Base-by-base conservation (phyloP, 768 basidiomycete species). In the Clitopilus hobsonii region DNA sequence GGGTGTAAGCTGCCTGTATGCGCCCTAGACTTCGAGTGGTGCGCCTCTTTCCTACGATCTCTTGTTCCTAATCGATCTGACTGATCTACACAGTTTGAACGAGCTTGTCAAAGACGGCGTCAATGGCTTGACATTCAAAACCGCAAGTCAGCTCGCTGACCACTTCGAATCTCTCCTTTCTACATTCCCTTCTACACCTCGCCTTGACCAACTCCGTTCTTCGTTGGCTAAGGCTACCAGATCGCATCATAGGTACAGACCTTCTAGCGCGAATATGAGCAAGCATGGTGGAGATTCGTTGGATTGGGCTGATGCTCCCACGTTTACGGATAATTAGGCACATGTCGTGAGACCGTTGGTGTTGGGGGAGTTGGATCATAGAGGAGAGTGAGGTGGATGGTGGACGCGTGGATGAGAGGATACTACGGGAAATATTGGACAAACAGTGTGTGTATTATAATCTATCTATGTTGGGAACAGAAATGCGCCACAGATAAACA, bases 1-100 rank as follows among this genome's bases (percentile, higher is more conserved):
- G 97, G 97, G 3, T 98, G 95, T 61, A 88, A 88, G 4, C 75
- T 98, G 54, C 96, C 96, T 0, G 97, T 98, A 6, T 89, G 95
- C 58, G 95, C 97, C 0, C 77, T 94, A 2, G 78, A 86, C 49
- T 99, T 96, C 65, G 72, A 77, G 38, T 96, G 92, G 94, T 95
- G 58, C n/a, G 82, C 36, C 52, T 38, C 53, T 47, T 27, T n/a
- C n/a, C 29, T n/a, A 16, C n/a, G 16, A n/a, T 24, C 23, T 13
- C 22, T 18, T 4, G 27, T 51, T 26, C 10, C 2, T 8, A 32
- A 3, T 4, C 4, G 13, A 11, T 36, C 29, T 47, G 26, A 51
- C 59, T 18, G 50, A 22, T 54, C 32, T 18, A 45, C 51, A 28
- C 57, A 96, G 95, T 67, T 75, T 99, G 26, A 65, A 81, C 48